Percentiles rank a stretch among this genome's conserved stretches.
These are phyloP conservation scores for Yarrowia osloensis DNA, from an alignment of 805 yeast species.

Conservation along the genomic window DNA sequence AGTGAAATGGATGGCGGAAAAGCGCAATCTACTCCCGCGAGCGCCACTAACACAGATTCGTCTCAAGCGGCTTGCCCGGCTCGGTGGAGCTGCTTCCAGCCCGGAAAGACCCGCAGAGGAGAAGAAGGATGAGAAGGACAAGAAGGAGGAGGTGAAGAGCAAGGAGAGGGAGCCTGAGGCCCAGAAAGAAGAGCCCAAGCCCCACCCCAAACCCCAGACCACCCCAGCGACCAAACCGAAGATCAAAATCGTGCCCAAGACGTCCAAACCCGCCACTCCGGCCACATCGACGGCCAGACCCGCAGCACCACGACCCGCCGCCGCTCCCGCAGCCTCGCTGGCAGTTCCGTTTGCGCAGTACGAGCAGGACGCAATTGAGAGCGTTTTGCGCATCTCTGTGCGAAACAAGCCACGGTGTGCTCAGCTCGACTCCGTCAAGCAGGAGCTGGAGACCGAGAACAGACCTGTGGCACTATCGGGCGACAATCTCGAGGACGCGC, in stretches of 20 bases:
- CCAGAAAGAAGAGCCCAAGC: not conserved
- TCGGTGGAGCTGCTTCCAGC: conserved; percentile 20
- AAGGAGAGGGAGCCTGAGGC: not conserved
- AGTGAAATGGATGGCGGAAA: not conserved
- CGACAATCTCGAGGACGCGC: not conserved
- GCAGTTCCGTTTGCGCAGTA: not conserved
- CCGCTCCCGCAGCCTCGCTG: not conserved
- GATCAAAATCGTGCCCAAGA: conserved; percentile 15
- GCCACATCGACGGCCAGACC: not conserved
- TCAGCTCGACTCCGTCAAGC: conserved; percentile 1
- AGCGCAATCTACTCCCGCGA: not conserved
- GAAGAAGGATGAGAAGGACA: not conserved
- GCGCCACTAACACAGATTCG: conserved; percentile 34
- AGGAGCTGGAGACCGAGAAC: not conserved
- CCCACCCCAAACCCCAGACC: not conserved
- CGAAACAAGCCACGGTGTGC: not conserved
- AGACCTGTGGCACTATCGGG: not conserved
- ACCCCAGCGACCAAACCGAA: not conserved
- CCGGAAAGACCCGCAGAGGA: not conserved
- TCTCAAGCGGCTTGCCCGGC: conserved; percentile 34
- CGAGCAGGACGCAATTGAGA: conserved; percentile 17
- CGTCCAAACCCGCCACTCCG: not conserved
- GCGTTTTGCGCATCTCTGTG: not conserved
- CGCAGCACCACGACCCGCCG: not conserved
- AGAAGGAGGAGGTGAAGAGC: not conserved